phyloP scores from a whole-genome alignment of 345 rosid species.

The Limnanthes douglasii region DNA sequence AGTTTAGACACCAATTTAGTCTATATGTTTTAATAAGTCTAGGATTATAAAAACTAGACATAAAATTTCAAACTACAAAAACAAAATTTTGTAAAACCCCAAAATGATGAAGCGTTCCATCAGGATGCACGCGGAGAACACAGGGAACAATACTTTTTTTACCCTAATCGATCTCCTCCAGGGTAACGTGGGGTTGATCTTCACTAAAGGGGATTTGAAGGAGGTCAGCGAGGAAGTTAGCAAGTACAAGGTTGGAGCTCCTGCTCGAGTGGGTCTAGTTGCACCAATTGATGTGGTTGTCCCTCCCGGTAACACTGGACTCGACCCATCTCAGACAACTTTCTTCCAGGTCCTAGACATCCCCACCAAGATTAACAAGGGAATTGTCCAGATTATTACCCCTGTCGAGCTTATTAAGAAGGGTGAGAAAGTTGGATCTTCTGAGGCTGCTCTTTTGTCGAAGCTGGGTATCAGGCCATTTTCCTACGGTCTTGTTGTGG shows the following conservation, averaged over 20 bases:
- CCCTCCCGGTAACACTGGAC: slow-evolving; percentile 99
- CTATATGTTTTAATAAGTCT: too few species aligned
- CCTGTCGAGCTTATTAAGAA: slow-evolving; percentile 71
- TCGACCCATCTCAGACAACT: slow-evolving; percentile 94
- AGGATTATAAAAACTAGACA: too few species aligned
- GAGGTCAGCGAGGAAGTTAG: slow-evolving; percentile 94
- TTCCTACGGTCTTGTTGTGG: slow-evolving; percentile 71
- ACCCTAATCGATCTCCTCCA: too few species aligned
- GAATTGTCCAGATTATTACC: slow-evolving; percentile 69
- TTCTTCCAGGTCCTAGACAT: slow-evolving; percentile 93
- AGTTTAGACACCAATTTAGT: too few species aligned
- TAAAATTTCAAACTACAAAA: too few species aligned
- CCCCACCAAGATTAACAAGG: slow-evolving; percentile 80
- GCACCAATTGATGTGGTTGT: slow-evolving; percentile 96
- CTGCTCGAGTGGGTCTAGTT: slow-evolving; percentile 97
- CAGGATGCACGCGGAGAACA: too few species aligned
- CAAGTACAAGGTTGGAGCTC: slow-evolving; percentile 99
- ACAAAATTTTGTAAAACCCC: too few species aligned
- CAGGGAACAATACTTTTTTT: too few species aligned
- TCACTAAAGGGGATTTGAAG: slow-evolving; percentile 94
- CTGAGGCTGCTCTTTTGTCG: slow-evolving; percentile 66
- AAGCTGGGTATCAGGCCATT: slow-evolving; percentile 72
- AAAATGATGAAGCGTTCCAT: too few species aligned
- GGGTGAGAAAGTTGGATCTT: slow-evolving; percentile 77
- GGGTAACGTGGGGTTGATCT: slow-evolving; percentile 95